Conservation (phyloP, 805 yeast genomes). For the Candida ortonii region DNA sequence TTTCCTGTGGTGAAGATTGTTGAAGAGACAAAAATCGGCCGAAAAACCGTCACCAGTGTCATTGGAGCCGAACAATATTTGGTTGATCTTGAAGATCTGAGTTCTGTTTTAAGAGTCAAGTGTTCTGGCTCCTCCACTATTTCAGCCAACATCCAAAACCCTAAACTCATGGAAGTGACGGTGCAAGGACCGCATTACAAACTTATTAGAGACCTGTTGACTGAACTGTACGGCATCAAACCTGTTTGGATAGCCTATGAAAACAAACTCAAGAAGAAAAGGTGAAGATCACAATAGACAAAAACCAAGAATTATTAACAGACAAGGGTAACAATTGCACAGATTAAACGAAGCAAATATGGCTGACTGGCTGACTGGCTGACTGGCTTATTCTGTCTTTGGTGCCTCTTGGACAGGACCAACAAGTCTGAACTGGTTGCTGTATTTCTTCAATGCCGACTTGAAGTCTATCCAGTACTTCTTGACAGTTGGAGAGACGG, state of each 20-base stretch:
- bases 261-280: slow-evolving; percentile 58
- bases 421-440: slow-evolving; percentile 17
- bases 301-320: not conserved
- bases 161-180: slow-evolving; percentile 60
- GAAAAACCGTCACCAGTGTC: slow-evolving; percentile 75
- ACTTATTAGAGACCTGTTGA: slow-evolving; percentile 55
- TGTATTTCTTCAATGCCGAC: slow-evolving; percentile 22
- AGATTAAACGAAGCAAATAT: not conserved
- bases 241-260: slow-evolving; percentile 61
- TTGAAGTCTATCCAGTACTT: slow-evolving; percentile 50
- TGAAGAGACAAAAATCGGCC: slow-evolving; percentile 76
- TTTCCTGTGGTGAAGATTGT: slow-evolving; percentile 64
- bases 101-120: slow-evolving; percentile 65
- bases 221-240: slow-evolving; percentile 59
- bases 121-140: slow-evolving; percentile 90
- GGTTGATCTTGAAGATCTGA: slow-evolving; percentile 61
- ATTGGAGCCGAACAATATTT: slow-evolving; percentile 65
- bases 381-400: slow-evolving; percentile 13
- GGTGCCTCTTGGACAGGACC: slow-evolving; percentile 7
- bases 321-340: not conserved
- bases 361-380: too few species aligned
- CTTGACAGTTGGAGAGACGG: slow-evolving; percentile 50
- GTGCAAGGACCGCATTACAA: slow-evolving; percentile 91
- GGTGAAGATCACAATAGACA: slow-evolving; percentile 34
- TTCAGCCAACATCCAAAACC: slow-evolving; percentile 55